Evolutionary conservation across 192 early-diverging fungal genomes (phyloP).

Genomic region (Podila horticola): DNA sequence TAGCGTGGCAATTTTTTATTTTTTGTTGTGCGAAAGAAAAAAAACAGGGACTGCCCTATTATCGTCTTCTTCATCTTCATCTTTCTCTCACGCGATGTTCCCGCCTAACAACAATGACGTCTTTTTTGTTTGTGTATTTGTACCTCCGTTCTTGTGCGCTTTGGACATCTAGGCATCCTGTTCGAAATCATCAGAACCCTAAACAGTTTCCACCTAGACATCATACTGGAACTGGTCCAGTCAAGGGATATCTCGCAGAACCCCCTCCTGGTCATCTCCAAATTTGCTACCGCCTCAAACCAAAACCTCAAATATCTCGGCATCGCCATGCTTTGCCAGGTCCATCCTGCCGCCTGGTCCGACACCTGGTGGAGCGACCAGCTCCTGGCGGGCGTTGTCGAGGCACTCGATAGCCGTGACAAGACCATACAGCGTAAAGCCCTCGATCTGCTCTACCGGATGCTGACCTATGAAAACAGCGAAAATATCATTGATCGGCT

Average conservation of each 20-base stretch:
- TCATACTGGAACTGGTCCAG: constrained; percentile 30
- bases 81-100: neutral
- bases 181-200: constrained; percentile 42
- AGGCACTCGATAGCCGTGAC: constrained; percentile 39
- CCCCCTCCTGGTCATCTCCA: constrained; percentile 47
- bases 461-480: constrained; percentile 41
- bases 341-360: constrained; percentile 45
- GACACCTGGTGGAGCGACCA: constrained; percentile 44
- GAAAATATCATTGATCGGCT: constrained; percentile 48
- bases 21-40: no score
- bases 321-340: constrained; percentile 48
- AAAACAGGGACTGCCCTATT: no score
- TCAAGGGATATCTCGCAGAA: constrained; percentile 27
- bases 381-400: constrained; percentile 26
- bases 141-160: neutral
- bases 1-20: no score
- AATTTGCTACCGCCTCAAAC: constrained; percentile 57
- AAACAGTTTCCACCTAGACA: constrained; percentile 33
- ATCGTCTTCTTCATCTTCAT: no score
- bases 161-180: constrained; percentile 15
- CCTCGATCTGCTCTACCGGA: constrained; percentile 36
- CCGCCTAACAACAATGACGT: neutral
- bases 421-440: constrained; percentile 22
- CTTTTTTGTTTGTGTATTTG: neutral
- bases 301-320: constrained; percentile 64